Evolutionary conservation across 2,329 filamentous ascomycete genomes (phyloP), one percentile per base, ranked within the genome.

Genomic region (Alternaria sp.): DNA sequence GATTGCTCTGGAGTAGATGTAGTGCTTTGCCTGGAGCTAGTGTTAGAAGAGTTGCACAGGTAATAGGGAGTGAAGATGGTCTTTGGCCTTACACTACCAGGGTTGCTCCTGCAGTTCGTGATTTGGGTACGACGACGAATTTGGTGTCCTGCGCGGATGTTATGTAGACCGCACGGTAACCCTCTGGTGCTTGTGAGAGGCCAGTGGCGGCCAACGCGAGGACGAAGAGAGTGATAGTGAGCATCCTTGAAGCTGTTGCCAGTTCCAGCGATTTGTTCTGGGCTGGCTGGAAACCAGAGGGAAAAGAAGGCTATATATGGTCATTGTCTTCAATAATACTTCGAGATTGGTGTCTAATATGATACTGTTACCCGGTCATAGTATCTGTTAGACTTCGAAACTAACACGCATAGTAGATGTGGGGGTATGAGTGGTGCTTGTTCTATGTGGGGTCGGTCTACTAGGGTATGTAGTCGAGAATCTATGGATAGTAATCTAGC

Each of bases 151-250:
- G 71, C 41, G 67, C 65, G 1, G 72, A 75, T 4, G 70, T 72
- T 22, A 76, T 70, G 62, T 73, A 75, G 28, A 75, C 72, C 22
- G 59, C 66, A 38, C 72, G 72, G 49, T 75, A 74, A 28, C 71
- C 73, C 25, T 59, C 65, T 10, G 72, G 71, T 32, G 52, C 59
- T 52, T 74, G 69, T 22, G 69, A 60, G 11, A 75, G 40, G 36
- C 64, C 64, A 9, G 65, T 66, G 27, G 64, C 68, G 16, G 66
- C 66, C 38, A 75, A 59, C 14, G 66, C 67, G 27, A 73, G 55
- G 22, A 60, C 40, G 44, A 74, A 12, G 25, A 75, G 20, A 4
- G 64, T 53, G 5, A 46, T 60, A 7, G 57, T 50, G 14, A 73
- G 49, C 73, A 75, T 76, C 2, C 1, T 59, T 27, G 22, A 9